These are phyloP conservation scores for Rosa hybrid DNA, from an alignment of 331 rosid species.

Conservation along the genomic window DNA sequence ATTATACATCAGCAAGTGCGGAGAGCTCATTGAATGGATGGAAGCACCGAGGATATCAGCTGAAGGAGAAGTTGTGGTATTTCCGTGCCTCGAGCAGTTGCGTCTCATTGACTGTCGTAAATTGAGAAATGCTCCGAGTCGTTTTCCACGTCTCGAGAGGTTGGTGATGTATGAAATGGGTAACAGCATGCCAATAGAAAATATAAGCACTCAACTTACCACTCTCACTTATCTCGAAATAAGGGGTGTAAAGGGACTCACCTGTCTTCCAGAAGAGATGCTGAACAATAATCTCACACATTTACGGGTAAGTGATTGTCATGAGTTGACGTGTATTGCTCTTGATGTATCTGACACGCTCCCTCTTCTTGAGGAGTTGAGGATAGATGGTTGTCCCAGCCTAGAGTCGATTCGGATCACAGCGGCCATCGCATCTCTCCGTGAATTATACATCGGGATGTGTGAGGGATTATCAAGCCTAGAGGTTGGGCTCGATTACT, in stretches of 20 bases:
- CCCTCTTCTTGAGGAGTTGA: background rate
- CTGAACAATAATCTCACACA: background rate
- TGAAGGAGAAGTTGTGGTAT: background rate
- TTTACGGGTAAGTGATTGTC: rapidly evolving
- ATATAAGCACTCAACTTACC: background rate
- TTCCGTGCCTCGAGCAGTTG: background rate
- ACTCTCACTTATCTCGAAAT: background rate
- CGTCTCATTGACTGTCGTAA: rapidly evolving
- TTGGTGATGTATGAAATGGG: rapidly evolving
- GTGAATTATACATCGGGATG: too few relatives aligned
- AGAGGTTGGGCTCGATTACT: too few relatives aligned
- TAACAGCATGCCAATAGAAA: background rate
- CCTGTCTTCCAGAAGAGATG: background rate
- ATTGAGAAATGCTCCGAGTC: background rate
- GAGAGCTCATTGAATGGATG: background rate
- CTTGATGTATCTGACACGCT: background rate
- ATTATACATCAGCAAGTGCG: rapidly evolving
- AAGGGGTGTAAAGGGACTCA: background rate
- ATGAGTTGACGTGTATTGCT: background rate
- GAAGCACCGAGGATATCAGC: background rate
- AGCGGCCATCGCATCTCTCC: too few relatives aligned
- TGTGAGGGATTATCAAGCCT: too few relatives aligned
- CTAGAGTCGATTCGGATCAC: background rate
- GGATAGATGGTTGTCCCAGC: rapidly evolving
- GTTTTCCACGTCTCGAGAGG: background rate